phyloP scores from a whole-genome alignment of 1,139 yeast genomes.

The Petasospora rhodanensis region DNA sequence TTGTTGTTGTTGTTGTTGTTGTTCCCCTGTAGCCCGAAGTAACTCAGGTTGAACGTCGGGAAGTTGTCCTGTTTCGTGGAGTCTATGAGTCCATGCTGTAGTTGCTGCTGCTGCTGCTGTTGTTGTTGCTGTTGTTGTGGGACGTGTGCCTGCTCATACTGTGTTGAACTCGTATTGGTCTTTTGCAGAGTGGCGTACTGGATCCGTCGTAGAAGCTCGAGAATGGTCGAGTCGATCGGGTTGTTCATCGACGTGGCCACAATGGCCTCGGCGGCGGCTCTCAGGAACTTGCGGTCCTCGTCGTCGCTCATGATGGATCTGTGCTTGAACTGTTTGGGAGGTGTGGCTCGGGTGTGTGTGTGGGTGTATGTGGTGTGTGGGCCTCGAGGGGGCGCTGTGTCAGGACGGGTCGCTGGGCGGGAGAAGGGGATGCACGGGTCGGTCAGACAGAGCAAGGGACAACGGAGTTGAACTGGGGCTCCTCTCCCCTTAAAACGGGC shows the following conservation, averaged over 20 bases:
- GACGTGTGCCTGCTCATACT: constrained; percentile 2
- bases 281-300: constrained; percentile 25
- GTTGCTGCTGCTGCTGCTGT: neutral
- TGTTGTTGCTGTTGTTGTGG: constrained; percentile 7
- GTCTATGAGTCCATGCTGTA: constrained; percentile 9
- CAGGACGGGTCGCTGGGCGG: no score
- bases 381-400: neutral
- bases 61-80: constrained; percentile 18
- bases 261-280: constrained; percentile 28
- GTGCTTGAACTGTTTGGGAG: neutral
- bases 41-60: constrained; percentile 23
- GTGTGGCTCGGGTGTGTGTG: neutral
- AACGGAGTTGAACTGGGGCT: no score
- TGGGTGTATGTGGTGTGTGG: neutral
- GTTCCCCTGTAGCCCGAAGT: constrained; percentile 16
- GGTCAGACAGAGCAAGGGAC: no score
- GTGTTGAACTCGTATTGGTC: neutral
- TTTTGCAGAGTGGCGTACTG: constrained; percentile 23
- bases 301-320: constrained; percentile 12
- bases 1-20: constrained; percentile 4
- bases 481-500: no score
- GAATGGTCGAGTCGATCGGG: constrained; percentile 26
- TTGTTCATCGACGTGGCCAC: constrained; percentile 27
- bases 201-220: constrained; percentile 26
- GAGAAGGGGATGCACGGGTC: no score